Evolutionary conservation across 768 basidiomycete genomes (phyloP), one percentile per base, ranked within the genome.

Genomic region (Phylloporus sp.): DNA sequence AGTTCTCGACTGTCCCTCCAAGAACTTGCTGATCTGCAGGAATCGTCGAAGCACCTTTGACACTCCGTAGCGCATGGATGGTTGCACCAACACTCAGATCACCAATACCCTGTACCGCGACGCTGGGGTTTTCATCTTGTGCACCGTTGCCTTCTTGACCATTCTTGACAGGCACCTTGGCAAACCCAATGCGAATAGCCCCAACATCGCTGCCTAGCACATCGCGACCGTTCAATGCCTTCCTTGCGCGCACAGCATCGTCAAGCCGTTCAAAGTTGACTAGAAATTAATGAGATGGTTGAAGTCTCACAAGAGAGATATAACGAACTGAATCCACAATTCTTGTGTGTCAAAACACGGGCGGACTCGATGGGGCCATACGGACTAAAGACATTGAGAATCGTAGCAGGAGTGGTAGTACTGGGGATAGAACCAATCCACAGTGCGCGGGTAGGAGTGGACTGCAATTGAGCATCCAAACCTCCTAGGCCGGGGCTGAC

Each of bases 391-490:
- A 99, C 91, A 60, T 92, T 94, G 46, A 97, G 71, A 57, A 99
- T 89, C 2, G 92, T 95, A 3, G 91, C 90, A 8, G 97, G 92
- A 6, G 93, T 97, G 11, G 95, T 97, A 4, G 89, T 90, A 3
- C 88, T 88, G 10, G 97, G 97, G 61, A 99, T 97, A 38, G 91
- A 93, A 6, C 97, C 97, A 62, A 99, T 91, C 95, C 97, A 99
- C 20, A 98, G 78, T 2, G 95, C 95, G 52, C 97, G 77, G 2
- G 97, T 97, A 5, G 97, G 97, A 35, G 89, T 85, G 9, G 88
- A 88, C 68, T 95, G 93, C 22, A 92, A 71, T 66, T 93, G 91
- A 9, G 88, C 85, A 56, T 92, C 91, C 78, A 91, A 80, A 44
- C 82, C 82, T 24, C 80, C 83, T 41, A 87, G 63, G 35, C 78